Evolutionary conservation across 2,329 filamentous ascomycete species (phyloP), one percentile per base, ranked within the genome.

Genomic region (Davidsoniella eucalypti): DNA sequence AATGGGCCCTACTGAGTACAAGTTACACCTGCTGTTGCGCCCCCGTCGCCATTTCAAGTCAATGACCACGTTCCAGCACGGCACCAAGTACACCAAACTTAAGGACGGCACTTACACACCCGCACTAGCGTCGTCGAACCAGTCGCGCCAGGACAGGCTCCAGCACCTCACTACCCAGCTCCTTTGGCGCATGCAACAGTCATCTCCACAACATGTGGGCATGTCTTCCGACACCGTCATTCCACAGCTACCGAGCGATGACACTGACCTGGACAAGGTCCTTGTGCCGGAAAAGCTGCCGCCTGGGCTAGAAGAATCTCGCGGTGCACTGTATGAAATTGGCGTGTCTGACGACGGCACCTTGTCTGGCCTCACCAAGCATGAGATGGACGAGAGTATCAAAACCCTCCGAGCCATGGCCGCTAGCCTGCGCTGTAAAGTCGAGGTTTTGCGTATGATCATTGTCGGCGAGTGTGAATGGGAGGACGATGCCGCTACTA

Each of bases 1-100:
- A 61, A 82, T 93, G 55, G 92, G 92, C 0, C 87, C 92, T 16
- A 93, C 86, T 0, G 92, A 98, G 65, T 98, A 98, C 67, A 98
- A 98, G 64, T 68, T 98, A 41, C 92, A 96, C 65, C 70, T 98
- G 5, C 72, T 96, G 5, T 68, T 95, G 47, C 79, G 87, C 36
- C 80, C 84, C 14, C 75, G 90, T 52, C 76, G 87, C 54, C 77
- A 75, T 5, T 94, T 88, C 63, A 73, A 71, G 36, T 75, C 72
- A 29, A 81, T 81, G 61, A 88, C 78, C 56, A 93, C 87, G 8
- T 54, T 54, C 4, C 47, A 52, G 16, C 48, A 47, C 18, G 44
- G 26, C n/a, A 50, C 47, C 21, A 52, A 51, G 47, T 41, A 51
- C 40, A 23, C 18, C 37, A 49, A 48, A 46, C 37, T 43, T 38